phyloP scores from a whole-genome alignment of 1,284 basidiomycete species.

The Cryptococcus depauperatus region DNA sequence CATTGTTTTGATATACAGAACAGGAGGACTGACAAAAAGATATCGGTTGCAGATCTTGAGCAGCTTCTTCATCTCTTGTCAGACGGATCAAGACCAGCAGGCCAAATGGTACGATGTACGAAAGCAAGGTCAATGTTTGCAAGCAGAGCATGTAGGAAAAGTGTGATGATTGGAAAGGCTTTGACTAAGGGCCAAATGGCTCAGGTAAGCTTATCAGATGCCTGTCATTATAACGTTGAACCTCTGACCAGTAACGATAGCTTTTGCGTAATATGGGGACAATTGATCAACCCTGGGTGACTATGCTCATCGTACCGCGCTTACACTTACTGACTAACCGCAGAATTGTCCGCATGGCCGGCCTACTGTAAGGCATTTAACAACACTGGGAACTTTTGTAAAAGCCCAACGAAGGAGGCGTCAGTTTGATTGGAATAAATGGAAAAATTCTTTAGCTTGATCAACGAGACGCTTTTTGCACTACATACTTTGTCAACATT shows the following conservation, averaged over 20 bases:
- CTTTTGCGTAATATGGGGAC: conserved; percentile 87
- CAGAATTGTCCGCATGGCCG: conserved; percentile 90
- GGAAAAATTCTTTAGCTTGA: conserved; percentile 8
- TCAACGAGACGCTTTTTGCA: too few relatives aligned
- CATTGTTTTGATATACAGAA: too few relatives aligned
- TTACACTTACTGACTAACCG: not conserved
- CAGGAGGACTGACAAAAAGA: not conserved
- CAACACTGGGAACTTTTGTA: conserved; percentile 22
- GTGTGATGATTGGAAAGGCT: conserved; percentile 90
- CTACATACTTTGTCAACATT: too few relatives aligned
- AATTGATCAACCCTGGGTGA: conserved; percentile 85
- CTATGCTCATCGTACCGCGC: not conserved
- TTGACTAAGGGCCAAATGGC: conserved; percentile 61
- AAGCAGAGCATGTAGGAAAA: conserved; percentile 87
- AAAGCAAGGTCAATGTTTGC: conserved; percentile 97
- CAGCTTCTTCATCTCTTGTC: conserved; percentile 80
- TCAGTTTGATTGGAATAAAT: conserved; percentile 22
- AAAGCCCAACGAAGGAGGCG: conserved; percentile 9
- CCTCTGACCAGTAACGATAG: conserved; percentile 44
- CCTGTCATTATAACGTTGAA: not conserved
- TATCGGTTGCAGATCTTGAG: conserved; percentile 67
- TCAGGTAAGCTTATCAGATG: conserved; percentile 5
- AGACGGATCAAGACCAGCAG: conserved; percentile 56
- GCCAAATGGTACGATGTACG: conserved; percentile 76
- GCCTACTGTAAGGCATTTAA: conserved; percentile 87